Base-by-base conservation (phyloP, 345 rosid genomes). In the Luvunga scandens region DNA sequence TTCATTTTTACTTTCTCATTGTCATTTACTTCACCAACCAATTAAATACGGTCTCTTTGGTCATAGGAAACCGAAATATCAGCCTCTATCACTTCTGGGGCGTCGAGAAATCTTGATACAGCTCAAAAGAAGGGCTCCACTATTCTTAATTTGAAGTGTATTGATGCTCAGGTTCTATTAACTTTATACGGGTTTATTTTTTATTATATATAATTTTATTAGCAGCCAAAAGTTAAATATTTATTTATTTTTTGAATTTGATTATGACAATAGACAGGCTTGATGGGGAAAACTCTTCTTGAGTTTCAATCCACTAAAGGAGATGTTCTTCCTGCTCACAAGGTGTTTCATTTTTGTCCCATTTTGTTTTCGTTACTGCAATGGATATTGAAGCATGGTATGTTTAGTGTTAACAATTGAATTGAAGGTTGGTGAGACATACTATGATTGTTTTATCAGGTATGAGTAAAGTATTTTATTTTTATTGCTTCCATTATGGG, bases 241-340 rank as follows among this genome's bases (percentile, higher is more conserved):
- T 16, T 16, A 0, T 53, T 18, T 53, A 19, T 4, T 53, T 53
- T 19, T 28, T 57, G 42, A 18, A 53, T 75, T 75, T 75, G 30
- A 48, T 75, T 63, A 10, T 48, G 30, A 48, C 25, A 48, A 75
- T 27, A 75, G 78, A 64, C 78, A 12, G 78, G 78, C 24, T 83
- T 94, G 0, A 94, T 96, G 98, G 99, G 98, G 28, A 94, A 94
- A 82, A 83, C 91, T 24, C 92, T 95, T n/a, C 84, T 94, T 28
- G 98, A 94, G 80, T 91, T 96, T 67, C 97, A 94, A 81, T 96
- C 99, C 2, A 91, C 86, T 31, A 94, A 94, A 82, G 98, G 94
- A 66, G 99, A 94, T 79, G 97, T 94, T 77, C 95, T 96, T 82
- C 99, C 99, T 77, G 87, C 98, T 81, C 99, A 94, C 83, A 96